A percentile compares a stretch with the other conserved stretches of the same genome.
Evolutionary conservation across 139 green algal species (phyloP).

Genomic region (Asterochloris erici): DNA sequence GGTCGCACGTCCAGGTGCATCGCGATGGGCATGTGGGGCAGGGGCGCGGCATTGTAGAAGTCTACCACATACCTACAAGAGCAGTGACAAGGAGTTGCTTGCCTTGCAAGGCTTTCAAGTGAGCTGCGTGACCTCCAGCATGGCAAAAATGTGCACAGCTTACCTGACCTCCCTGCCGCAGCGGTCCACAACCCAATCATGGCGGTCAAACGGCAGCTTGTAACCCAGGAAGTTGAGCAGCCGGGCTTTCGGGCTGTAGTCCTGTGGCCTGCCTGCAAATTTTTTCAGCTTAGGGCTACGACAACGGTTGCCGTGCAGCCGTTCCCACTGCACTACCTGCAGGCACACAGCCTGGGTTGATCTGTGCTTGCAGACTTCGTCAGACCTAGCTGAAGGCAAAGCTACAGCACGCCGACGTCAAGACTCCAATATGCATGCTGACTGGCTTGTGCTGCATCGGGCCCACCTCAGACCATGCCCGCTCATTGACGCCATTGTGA

Average conservation of each 20-base stretch:
- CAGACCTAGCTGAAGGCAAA: neutral
- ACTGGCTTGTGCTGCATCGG: neutral
- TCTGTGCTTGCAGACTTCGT: too few species aligned
- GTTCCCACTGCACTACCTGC: slow-evolving; percentile 77
- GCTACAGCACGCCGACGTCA: neutral
- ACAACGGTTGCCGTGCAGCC: slow-evolving; percentile 54
- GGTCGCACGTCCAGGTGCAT: slow-evolving; percentile 92
- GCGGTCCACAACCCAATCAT: slow-evolving; percentile 94
- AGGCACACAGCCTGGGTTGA: too few species aligned
- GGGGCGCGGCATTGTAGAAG: slow-evolving; percentile 85
- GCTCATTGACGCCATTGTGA: slow-evolving; percentile 95
- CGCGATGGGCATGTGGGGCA: slow-evolving; percentile 58
- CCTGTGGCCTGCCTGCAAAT: slow-evolving; percentile 77
- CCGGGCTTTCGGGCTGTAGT: slow-evolving; percentile 87
- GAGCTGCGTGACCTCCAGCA: too few species aligned
- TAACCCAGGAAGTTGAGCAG: slow-evolving; percentile 90
- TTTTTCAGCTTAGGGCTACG: slow-evolving; percentile 54
- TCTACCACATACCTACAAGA: slow-evolving; percentile 86
- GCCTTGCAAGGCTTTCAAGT: neutral
- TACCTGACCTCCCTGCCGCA: slow-evolving; percentile 70
- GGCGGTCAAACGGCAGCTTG: slow-evolving; percentile 90
- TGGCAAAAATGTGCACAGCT: neutral
- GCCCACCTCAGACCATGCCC: slow-evolving; percentile 72
- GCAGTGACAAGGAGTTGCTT: neutral
- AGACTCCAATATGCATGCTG: neutral